Evolutionary conservation across 2,329 filamentous ascomycete species (phyloP).

Genomic region (Cyphellophora europaea): DNA sequence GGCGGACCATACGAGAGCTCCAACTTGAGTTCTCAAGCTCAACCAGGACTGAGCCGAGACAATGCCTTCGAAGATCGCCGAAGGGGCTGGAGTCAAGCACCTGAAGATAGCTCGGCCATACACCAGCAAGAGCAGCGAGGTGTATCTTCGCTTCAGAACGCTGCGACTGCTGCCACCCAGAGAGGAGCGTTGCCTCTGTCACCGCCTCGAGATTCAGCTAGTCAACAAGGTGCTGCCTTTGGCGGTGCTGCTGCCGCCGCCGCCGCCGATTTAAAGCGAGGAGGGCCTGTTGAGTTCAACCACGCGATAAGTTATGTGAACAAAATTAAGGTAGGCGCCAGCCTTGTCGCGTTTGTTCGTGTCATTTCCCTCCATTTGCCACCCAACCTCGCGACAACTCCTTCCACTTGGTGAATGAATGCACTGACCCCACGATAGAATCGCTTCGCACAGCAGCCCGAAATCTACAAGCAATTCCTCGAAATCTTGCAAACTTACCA

Average conservation of each 20-base stretch:
- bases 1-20: too few species aligned
- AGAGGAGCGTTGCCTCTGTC: too few species aligned
- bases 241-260: too few species aligned
- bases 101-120: conserved; percentile 11
- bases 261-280: conserved; percentile 60
- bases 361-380: neutral
- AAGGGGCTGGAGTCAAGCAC: conserved; percentile 16
- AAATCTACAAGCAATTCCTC: conserved; percentile 98
- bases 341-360: neutral
- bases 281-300: conserved; percentile 95
- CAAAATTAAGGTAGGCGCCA: conserved; percentile 79
- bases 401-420: neutral
- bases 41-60: conserved; percentile 6
- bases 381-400: neutral
- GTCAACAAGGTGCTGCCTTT: conserved; percentile 41
- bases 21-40: conserved; percentile 18
- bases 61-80: conserved; percentile 14
- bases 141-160: conserved; percentile 33
- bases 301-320: conserved; percentile 99
- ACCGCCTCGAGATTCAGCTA: conserved; percentile 15
- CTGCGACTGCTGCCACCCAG: too few species aligned
- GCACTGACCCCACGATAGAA: conserved; percentile 50
- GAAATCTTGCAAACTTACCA: conserved; percentile 98
- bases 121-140: conserved; percentile 16
- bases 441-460: conserved; percentile 88